Evolutionary conservation across 257 asterid genomes (phyloP).

Genomic region (Nicotiana attenuata): DNA sequence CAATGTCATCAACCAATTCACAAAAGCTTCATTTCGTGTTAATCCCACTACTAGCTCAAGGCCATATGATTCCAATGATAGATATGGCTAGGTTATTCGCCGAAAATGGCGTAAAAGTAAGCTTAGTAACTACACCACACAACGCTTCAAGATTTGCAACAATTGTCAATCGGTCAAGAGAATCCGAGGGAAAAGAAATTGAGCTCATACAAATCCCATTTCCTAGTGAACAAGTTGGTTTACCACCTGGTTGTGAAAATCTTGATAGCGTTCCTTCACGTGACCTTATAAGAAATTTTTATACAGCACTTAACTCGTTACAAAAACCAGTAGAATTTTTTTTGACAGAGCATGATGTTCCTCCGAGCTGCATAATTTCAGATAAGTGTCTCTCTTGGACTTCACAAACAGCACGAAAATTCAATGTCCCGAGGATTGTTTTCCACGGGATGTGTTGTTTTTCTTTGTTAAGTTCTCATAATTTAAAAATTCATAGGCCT

Average conservation of each 20-base stretch:
- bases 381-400: constrained; percentile 75
- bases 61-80: constrained; percentile 57
- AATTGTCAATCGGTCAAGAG: constrained; percentile 36
- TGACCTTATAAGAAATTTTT: constrained; percentile 46
- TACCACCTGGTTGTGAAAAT: constrained; percentile 66
- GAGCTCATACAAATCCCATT: constrained; percentile 48
- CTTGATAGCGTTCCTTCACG: constrained; percentile 66
- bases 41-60: constrained; percentile 34
- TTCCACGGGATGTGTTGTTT: constrained; percentile 75
- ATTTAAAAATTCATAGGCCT: constrained; percentile 38
- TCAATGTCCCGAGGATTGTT: constrained; percentile 49
- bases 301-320: constrained; percentile 37
- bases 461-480: constrained; percentile 50
- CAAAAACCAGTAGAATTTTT: constrained; percentile 42
- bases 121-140: constrained; percentile 56
- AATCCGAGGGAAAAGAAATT: constrained; percentile 31
- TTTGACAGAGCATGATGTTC: constrained; percentile 19
- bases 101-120: constrained; percentile 39
- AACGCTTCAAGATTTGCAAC: constrained; percentile 41
- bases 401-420: constrained; percentile 35
- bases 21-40: constrained; percentile 29
- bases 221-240: constrained; percentile 52
- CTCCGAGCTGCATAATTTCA: constrained; percentile 78
- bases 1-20: not conserved
- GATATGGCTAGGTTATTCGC: constrained; percentile 46